Evolutionary conservation across 495 filamentous ascomycete genomes (phyloP), one percentile per base, ranked within the genome.

Genomic region (Peziza echinospora): DNA sequence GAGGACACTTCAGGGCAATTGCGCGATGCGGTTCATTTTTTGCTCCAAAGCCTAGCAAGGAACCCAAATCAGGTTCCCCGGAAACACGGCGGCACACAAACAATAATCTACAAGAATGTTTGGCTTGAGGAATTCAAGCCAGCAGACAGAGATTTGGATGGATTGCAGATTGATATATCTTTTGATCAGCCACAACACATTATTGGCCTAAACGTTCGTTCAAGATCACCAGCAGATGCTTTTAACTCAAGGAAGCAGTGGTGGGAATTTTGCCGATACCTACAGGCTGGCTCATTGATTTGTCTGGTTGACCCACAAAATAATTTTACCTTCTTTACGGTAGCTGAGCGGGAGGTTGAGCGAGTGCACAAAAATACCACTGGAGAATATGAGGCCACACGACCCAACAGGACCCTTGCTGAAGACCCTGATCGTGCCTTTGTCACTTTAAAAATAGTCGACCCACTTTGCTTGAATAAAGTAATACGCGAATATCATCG

Each of bases 1-100:
- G 75, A 80, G 59, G 76, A 82, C 55, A 76, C 69, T 1, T 58
- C 77, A 1, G 76, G 77, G 4, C 71, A 72, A 50, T 63, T 82
- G 2, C 61, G 72, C 39, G 74, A 81, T 53, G 67, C 69, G 5
- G 65, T 78, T 5, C 60, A 60, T 11, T 47, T 60, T 4, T 63
- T 69, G 16, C 57, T 68, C 40, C 44, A 56, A 49, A 56, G 17
- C 23, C 44, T 5, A 52, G 64, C 46, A 41, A 44, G 40, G 24
- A 51, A 42, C 34, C 30, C 53, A 25, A 17, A 22, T 21, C 21
- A 53, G 50, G 41, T 47, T 13, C 49, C 45, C 9, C 45, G 48
- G 21, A n/a, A 43, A 21, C 41, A 51, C 21, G 51, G 60, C 21
- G 48, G 49, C 46, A 42, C 53, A 16, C 51, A 56, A 3, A 60